These are phyloP conservation scores for Aaosphaeria arxii DNA, from an alignment of 2,329 filamentous ascomycete species.

Conservation along the genomic window DNA sequence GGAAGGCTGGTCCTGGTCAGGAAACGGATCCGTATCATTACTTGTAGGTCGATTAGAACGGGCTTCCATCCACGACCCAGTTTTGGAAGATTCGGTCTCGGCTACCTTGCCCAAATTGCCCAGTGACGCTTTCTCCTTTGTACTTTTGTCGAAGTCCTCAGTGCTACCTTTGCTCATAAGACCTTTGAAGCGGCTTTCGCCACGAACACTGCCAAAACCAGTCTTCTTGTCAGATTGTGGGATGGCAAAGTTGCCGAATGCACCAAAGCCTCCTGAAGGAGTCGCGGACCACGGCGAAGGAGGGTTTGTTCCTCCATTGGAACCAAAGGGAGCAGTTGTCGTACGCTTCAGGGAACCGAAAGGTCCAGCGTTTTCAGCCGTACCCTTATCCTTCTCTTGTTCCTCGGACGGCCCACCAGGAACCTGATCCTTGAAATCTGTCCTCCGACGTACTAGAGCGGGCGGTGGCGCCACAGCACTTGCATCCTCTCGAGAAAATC, in stretches of 20 bases:
- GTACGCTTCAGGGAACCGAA: slow-evolving; percentile 57
- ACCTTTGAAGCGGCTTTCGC: slow-evolving; percentile 83
- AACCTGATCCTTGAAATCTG: slow-evolving; percentile 56
- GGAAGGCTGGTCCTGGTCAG: slow-evolving; percentile 61
- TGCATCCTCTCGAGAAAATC: slow-evolving; percentile 64
- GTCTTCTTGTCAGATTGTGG: slow-evolving; percentile 64
- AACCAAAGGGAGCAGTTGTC: slow-evolving; percentile 52
- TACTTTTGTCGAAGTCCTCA: slow-evolving; percentile 57
- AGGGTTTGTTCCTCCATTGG: slow-evolving; percentile 47
- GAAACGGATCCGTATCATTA: slow-evolving; percentile 71
- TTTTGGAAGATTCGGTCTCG: slow-evolving; percentile 49
- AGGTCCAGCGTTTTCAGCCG: slow-evolving; percentile 41
- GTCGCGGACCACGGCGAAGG: slow-evolving; percentile 59
- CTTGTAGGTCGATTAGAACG: slow-evolving; percentile 48
- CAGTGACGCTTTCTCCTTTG: slow-evolving; percentile 56
- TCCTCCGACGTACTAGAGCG: slow-evolving; percentile 59
- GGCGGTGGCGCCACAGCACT: slow-evolving; percentile 60
- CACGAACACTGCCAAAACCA: slow-evolving; percentile 62
- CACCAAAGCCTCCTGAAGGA: slow-evolving; percentile 65
- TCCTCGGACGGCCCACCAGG: slow-evolving; percentile 46
- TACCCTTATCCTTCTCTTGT: slow-evolving; percentile 47
- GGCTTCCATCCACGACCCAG: slow-evolving; percentile 52
- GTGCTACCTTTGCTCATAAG: slow-evolving; percentile 74
- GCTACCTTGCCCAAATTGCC: slow-evolving; percentile 53
- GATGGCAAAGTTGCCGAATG: slow-evolving; percentile 84